Conservation (phyloP, 257 asterid species). For the Mitragyna speciosa region DNA sequence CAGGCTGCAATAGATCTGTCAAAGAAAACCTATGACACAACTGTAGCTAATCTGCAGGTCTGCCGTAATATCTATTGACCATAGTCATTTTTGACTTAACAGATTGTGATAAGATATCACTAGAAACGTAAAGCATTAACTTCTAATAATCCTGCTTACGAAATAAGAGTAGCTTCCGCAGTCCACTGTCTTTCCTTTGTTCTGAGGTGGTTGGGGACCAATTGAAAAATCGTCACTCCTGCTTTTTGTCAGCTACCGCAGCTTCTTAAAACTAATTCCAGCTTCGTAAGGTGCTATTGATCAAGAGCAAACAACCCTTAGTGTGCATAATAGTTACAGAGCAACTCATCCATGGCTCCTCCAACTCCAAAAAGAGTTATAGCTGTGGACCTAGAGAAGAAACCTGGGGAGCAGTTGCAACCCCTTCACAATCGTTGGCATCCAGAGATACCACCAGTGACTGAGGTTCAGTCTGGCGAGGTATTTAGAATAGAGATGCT, state of each 20-base stretch:
- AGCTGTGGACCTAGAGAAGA: constrained; percentile 41
- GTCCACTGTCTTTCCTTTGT: neutral
- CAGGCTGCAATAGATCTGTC: too few species aligned
- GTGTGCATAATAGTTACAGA: neutral
- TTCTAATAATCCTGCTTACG: neutral
- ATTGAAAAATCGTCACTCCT: constrained; percentile 12
- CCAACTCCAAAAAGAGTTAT: constrained; percentile 55
- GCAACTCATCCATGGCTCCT: constrained; percentile 56
- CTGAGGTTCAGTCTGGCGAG: constrained; percentile 41
- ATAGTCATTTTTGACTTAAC: too few species aligned
- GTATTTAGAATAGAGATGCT: constrained; percentile 48
- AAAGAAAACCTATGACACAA: too few species aligned
- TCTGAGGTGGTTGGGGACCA: constrained; percentile 31
- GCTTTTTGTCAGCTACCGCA: constrained; percentile 34
- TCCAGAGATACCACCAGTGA: constrained; percentile 45
- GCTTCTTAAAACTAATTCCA: constrained; percentile 25
- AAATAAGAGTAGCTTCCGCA: neutral
- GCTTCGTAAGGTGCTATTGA: constrained; percentile 3
- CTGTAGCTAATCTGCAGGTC: neutral
- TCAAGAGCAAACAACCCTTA: constrained; percentile 2
- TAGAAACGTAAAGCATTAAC: too few species aligned
- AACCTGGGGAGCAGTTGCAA: constrained; percentile 39
- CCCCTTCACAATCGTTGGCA: constrained; percentile 55
- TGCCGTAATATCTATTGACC: too few species aligned
- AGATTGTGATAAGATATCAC: neutral